Base-by-base conservation (phyloP, 176 grass and related monocot species). In the Aegilops sharonensis region DNA sequence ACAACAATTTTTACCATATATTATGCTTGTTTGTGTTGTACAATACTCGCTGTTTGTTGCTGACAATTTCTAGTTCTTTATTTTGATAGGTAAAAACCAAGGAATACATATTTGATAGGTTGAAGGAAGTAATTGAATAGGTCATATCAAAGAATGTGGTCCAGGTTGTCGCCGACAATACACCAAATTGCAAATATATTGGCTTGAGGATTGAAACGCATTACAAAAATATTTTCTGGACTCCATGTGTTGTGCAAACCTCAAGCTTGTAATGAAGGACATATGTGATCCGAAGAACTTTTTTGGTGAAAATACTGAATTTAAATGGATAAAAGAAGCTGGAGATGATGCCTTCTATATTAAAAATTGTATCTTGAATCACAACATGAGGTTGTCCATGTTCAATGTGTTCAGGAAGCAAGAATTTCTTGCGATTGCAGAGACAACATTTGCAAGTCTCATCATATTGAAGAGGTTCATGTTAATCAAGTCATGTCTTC, bases 351-450 rank as follows among this genome's bases (percentile, higher is more conserved):
- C 30, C 9, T 5, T 34, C 18, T 21, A 36, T 20, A 78, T 78
- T 1, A 60, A 78, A 20, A 78, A 78, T 78, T 78, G 11, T 1
- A 60, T 78, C 17, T 37, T 78, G 31, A 78, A 78, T 62, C 77
- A 78, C 14, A 5, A 11, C 10, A 61, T 62, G 56, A 78, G 54
- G 12, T 37, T 78, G 9, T 60, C 18, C 17, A 78, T 56, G 75
- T 60, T 60, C 9, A 34, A 60, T 45, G 36, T 21, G 20, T 62
- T 78, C n/a, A 78, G 32, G 3, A 63, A 78, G 5, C 9, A 62
- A 0, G 62, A 40, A n/a, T 61, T 62, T 9, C 77, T 78, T 39
- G 32, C 10, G 2, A 62, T 78, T 12, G 77, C 32, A 64, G 43
- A 47, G 11, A 47, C 43, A 47, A 47, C 3, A 47, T 47, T 47